phyloP scores from a whole-genome alignment of 345 rosid genomes.

The Citropsis articulata region DNA sequence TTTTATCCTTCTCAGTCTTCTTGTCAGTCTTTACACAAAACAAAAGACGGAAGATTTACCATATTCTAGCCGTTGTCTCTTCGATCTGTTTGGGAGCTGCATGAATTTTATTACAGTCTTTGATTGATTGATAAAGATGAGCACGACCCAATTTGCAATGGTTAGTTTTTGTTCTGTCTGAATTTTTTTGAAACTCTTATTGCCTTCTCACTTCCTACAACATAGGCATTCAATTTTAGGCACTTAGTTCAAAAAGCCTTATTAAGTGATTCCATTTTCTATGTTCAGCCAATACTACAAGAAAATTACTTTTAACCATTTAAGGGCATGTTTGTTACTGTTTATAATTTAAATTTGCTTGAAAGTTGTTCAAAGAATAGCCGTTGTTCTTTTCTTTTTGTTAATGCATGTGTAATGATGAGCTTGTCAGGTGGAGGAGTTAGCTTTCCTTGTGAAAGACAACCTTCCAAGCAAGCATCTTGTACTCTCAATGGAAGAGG shows the following conservation, averaged over 20 bases:
- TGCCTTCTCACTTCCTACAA: neutral
- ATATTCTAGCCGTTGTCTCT: neutral
- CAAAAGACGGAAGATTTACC: neutral
- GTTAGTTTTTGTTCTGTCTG: slow-evolving; percentile 13
- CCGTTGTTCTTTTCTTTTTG: neutral
- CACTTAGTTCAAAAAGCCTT: neutral
- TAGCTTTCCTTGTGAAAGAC: slow-evolving; percentile 64
- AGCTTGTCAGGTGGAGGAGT: slow-evolving; percentile 52
- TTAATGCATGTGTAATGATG: neutral
- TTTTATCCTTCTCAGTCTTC: neutral
- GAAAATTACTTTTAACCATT: neutral
- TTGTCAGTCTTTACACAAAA: neutral
- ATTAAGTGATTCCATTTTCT: neutral
- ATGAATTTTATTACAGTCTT: neutral
- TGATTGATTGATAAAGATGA: slow-evolving; percentile 19
- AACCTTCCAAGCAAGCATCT: slow-evolving; percentile 63
- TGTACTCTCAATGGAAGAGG: slow-evolving; percentile 63
- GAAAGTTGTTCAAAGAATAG: neutral
- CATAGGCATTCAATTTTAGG: neutral
- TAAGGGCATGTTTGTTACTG: neutral
- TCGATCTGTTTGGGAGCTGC: neutral
- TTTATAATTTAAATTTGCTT: neutral
- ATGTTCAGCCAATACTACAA: neutral
- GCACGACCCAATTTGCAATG: slow-evolving; percentile 43
- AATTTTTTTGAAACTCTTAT: neutral